Percentiles rank a stretch among this genome's conserved stretches.
phyloP scores from a whole-genome alignment of 2,329 filamentous ascomycete genomes.

The Ophioceras dolichostomum region DNA sequence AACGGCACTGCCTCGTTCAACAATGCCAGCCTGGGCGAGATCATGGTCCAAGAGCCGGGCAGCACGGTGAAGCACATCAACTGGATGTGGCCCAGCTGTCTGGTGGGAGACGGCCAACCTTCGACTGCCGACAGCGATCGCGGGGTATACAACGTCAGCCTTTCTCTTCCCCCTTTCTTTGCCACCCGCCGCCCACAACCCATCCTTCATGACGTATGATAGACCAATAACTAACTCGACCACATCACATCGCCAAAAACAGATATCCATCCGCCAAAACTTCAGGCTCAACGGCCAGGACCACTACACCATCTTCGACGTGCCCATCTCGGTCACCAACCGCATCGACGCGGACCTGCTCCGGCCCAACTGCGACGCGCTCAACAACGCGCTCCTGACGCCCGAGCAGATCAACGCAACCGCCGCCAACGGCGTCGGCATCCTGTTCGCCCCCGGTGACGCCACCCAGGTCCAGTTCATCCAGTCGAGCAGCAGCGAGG shows the following conservation, averaged over 20 bases:
- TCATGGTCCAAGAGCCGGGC: slow-evolving; percentile 49
- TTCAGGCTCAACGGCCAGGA: slow-evolving; percentile 53
- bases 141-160: slow-evolving; percentile 48
- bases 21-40: slow-evolving; percentile 44
- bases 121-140: slow-evolving; percentile 32
- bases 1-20: slow-evolving; percentile 48
- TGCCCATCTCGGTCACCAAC: slow-evolving; percentile 59
- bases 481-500: slow-evolving; percentile 12
- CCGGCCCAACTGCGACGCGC: slow-evolving; percentile 27
- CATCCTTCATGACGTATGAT: too few relatives aligned
- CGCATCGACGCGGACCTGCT: slow-evolving; percentile 34
- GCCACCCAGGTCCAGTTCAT: slow-evolving; percentile 29
- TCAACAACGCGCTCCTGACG: slow-evolving; percentile 38
- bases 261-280: slow-evolving; percentile 60
- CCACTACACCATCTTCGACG: slow-evolving; percentile 58
- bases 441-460: slow-evolving; percentile 39
- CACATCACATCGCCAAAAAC: too few relatives aligned
- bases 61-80: slow-evolving; percentile 65
- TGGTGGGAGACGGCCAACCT: slow-evolving; percentile 47
- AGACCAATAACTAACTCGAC: slow-evolving; percentile 2
- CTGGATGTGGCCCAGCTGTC: slow-evolving; percentile 59
- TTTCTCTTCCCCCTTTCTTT: background rate
- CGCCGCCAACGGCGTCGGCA: slow-evolving; percentile 26
- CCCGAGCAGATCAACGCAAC: slow-evolving; percentile 30
- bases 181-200: background rate